Evolutionary conservation across 805 yeast genomes (phyloP).

Genomic region (Saccharomycopsis fermentans): DNA sequence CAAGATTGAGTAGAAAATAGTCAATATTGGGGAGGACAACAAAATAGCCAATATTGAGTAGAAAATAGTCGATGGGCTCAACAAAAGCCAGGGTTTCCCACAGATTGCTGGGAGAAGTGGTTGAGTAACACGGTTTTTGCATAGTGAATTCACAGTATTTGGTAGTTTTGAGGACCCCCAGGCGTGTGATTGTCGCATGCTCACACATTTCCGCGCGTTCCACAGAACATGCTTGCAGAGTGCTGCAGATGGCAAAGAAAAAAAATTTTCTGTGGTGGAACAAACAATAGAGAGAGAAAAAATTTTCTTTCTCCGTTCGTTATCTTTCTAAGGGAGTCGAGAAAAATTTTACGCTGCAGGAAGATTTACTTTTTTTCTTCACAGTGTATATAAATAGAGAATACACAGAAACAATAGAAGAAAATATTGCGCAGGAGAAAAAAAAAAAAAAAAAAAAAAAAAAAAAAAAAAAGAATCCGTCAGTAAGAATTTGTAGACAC

Average conservation of each 20-base stretch:
- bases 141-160: too few relatives aligned
- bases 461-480: neutral
- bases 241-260: neutral
- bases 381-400: neutral
- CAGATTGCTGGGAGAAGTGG: too few relatives aligned
- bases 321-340: neutral
- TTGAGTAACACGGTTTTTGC: too few relatives aligned
- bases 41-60: too few relatives aligned
- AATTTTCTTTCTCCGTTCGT: neutral
- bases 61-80: too few relatives aligned
- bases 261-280: neutral
- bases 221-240: too few relatives aligned
- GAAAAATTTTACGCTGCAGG: neutral
- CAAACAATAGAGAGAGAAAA: neutral
- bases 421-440: neutral
- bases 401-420: neutral
- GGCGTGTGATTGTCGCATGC: too few relatives aligned
- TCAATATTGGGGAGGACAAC: too few relatives aligned
- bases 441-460: neutral
- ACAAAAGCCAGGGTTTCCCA: too few relatives aligned
- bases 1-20: conserved; percentile 1
- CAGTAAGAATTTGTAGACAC: neutral
- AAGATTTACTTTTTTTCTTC: neutral
- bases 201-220: too few relatives aligned
- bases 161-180: too few relatives aligned